Evolutionary conservation across 2,329 filamentous ascomycete species (phyloP).

Genomic region (Allantophomopsis cytisporea): DNA sequence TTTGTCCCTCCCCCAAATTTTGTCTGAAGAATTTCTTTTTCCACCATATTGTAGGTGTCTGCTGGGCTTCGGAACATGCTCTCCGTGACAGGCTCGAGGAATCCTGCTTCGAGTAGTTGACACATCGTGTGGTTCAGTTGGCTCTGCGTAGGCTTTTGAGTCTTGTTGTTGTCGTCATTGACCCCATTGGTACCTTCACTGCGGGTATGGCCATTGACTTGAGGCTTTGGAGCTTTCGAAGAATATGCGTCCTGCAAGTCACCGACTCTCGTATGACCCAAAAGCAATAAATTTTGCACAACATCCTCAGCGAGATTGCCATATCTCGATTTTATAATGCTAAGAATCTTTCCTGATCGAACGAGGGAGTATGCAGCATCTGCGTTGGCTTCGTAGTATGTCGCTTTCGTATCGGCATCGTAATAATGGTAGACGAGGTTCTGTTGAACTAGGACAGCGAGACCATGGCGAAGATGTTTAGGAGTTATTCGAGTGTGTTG

Average conservation of each 20-base stretch:
- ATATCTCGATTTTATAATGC: conserved; percentile 60
- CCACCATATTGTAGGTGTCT: conserved; percentile 47
- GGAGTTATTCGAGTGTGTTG: conserved; percentile 59
- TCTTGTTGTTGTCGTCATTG: conserved; percentile 5
- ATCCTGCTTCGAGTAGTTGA: conserved; percentile 45
- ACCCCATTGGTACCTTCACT: conserved; percentile 16
- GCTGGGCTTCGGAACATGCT: conserved; percentile 45
- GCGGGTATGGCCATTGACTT: conserved; percentile 13
- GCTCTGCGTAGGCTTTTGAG: conserved; percentile 13
- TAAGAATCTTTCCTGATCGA: conserved; percentile 68
- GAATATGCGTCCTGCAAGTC: conserved; percentile 54
- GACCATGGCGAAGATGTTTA: conserved; percentile 67
- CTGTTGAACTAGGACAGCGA: conserved; percentile 78
- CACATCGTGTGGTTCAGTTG: conserved; percentile 28
- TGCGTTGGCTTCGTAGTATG: conserved; percentile 76
- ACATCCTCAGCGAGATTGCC: conserved; percentile 64
- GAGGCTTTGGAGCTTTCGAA: conserved; percentile 3
- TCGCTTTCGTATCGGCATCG: conserved; percentile 43
- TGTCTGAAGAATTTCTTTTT: conserved; percentile 43
- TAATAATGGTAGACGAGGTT: conserved; percentile 69
- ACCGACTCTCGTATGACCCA: conserved; percentile 63
- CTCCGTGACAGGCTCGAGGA: conserved; percentile 49
- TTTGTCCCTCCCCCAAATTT: conserved; percentile 38
- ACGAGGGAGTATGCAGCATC: conserved; percentile 70
- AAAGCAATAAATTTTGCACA: conserved; percentile 58